Evolutionary conservation across 2,329 filamentous ascomycete genomes (phyloP).

Genomic region (Penicillium brasilianum): DNA sequence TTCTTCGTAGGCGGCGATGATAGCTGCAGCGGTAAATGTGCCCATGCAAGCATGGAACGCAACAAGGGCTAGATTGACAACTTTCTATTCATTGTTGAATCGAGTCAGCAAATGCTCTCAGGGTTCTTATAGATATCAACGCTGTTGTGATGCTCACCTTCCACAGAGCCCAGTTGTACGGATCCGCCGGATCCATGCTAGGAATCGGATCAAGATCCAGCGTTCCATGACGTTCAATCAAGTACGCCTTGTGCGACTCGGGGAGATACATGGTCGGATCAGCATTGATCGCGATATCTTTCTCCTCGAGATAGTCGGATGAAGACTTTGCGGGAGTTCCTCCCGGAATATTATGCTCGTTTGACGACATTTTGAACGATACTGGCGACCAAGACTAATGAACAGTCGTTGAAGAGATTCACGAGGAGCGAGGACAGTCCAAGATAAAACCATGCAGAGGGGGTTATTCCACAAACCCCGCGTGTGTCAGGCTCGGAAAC

Average conservation of each 20-base stretch:
- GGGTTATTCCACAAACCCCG: constrained; percentile 11
- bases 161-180: constrained; percentile 61
- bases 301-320: constrained; percentile 25
- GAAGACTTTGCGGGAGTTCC: constrained; percentile 12
- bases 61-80: constrained; percentile 58
- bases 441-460: constrained; percentile 1
- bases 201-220: constrained; percentile 60
- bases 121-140: neutral
- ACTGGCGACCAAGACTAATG: neutral
- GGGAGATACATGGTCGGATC: constrained; percentile 26
- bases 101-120: constrained; percentile 6
- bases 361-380: constrained; percentile 13
- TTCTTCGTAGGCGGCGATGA: constrained; percentile 59
- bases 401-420: neutral
- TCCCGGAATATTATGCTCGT: neutral
- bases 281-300: constrained; percentile 11
- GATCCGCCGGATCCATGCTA: constrained; percentile 55
- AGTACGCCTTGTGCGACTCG: constrained; percentile 48
- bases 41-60: constrained; percentile 64
- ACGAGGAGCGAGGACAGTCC: neutral
- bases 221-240: constrained; percentile 59
- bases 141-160: constrained; percentile 43
- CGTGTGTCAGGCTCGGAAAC: constrained; percentile 2
- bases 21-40: constrained; percentile 60
- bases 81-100: constrained; percentile 48